Percentiles rank a stretch among this genome's conserved stretches.
These are phyloP conservation scores for Aureobasidium sp. DNA, from an alignment of 2,329 filamentous ascomycete genomes.

Conservation along the genomic window DNA sequence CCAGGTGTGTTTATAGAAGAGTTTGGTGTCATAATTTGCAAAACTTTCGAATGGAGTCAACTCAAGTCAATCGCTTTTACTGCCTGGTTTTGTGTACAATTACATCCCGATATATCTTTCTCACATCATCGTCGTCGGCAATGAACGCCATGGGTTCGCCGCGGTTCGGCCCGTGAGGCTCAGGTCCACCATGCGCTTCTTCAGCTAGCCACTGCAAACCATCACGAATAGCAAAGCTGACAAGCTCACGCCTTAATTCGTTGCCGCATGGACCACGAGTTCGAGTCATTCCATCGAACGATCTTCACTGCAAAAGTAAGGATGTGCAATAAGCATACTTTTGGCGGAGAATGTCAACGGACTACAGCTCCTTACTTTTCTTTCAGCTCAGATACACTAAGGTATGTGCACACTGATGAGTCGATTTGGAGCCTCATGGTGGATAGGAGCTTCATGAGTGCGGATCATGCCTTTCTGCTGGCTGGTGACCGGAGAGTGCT, in stretches of 20 bases:
- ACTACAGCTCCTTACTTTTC: too few relatives aligned
- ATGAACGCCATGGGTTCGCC: not conserved
- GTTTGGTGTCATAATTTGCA: not conserved
- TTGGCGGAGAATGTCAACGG: too few relatives aligned
- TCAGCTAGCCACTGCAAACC: conserved; percentile 4
- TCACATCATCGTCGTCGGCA: not conserved
- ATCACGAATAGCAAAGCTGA: not conserved
- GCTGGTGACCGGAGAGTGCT: too few relatives aligned
- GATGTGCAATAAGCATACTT: too few relatives aligned
- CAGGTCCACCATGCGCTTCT: not conserved
- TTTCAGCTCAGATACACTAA: too few relatives aligned
- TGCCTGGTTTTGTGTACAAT: too few relatives aligned
- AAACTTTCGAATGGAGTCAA: not conserved
- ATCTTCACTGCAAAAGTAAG: too few relatives aligned
- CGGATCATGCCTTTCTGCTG: too few relatives aligned
- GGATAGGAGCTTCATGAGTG: too few relatives aligned
- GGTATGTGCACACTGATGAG: too few relatives aligned
- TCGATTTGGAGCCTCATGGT: too few relatives aligned
- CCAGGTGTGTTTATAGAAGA: conserved; percentile 8
- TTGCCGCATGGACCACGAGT: not conserved
- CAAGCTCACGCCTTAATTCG: not conserved
- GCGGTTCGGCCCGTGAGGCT: not conserved
- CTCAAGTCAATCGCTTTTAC: too few relatives aligned
- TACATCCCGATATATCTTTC: not conserved
- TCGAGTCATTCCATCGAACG: not conserved